A percentile compares a stretch with the other conserved stretches of the same genome.
These are phyloP conservation scores for Stemphylium beticola DNA, from an alignment of 2,329 filamentous ascomycete genomes.

Conservation along the genomic window DNA sequence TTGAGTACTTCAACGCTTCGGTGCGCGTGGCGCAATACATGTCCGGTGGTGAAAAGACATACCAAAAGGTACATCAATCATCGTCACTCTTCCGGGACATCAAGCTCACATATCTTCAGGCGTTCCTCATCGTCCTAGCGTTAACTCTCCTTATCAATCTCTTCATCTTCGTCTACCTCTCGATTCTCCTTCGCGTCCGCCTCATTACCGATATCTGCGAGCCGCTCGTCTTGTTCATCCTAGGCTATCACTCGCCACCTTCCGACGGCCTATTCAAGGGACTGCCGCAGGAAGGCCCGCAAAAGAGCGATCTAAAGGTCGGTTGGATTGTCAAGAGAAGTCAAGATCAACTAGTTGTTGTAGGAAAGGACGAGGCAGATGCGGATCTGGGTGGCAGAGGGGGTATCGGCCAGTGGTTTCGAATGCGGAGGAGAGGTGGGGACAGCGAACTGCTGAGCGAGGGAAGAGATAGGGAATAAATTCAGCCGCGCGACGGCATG, in stretches of 20 bases:
- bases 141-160: slow-evolving; percentile 6
- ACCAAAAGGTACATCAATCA: slow-evolving; percentile 3
- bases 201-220: slow-evolving; percentile 16
- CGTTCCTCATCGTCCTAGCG: slow-evolving; percentile 3
- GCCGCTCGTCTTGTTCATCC: slow-evolving; percentile 9
- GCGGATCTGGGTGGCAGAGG: neutral
- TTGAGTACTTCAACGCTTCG: slow-evolving; percentile 11
- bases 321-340: slow-evolving; percentile 10
- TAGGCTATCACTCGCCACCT: slow-evolving; percentile 9
- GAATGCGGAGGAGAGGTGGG: neutral
- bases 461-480: neutral
- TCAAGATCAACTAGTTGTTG: slow-evolving; percentile 3
- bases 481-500: too few species aligned
- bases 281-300: slow-evolving; percentile 4
- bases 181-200: slow-evolving; percentile 2
- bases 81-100: neutral
- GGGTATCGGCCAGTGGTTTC: neutral
- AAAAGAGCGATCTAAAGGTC: neutral
- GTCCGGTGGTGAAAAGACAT: slow-evolving; percentile 11
- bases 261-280: neutral
- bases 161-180: slow-evolving; percentile 13
- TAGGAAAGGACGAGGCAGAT: neutral
- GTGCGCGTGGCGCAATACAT: slow-evolving; percentile 16
- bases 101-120: neutral
- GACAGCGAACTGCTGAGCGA: neutral